A percentile compares a stretch with the other conserved stretches of the same genome.
phyloP scores from a whole-genome alignment of 2,329 filamentous ascomycete species.

The Exserohilum turcica region DNA sequence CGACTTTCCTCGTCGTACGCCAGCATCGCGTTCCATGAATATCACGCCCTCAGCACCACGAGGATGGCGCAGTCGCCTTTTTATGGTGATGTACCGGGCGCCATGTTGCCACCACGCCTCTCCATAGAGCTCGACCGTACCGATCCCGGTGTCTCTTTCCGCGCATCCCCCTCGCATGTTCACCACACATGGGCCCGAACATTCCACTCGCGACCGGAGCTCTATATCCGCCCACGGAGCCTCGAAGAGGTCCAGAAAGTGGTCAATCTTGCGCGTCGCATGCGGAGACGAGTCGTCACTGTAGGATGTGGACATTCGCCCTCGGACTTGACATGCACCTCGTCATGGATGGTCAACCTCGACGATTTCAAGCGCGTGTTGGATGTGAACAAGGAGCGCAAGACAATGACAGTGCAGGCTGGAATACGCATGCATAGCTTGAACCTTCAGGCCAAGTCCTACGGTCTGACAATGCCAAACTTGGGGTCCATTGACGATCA shows the following conservation, averaged over 20 bases:
- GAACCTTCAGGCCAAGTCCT: constrained; percentile 71
- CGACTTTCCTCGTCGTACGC: constrained; percentile 1
- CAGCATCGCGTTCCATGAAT: constrained; percentile 8
- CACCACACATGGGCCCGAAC: constrained; percentile 96
- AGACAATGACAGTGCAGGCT: constrained; percentile 78
- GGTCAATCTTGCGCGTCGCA: constrained; percentile 78
- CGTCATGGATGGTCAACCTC: constrained; percentile 91
- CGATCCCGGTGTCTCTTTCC: constrained; percentile 73
- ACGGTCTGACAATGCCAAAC: constrained; percentile 85
- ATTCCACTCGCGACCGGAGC: constrained; percentile 84
- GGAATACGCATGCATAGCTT: constrained; percentile 82
- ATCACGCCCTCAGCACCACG: constrained; percentile 7
- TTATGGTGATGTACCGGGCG: constrained; percentile 16
- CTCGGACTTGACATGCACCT: constrained; percentile 88
- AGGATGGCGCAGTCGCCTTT: constrained; percentile 32
- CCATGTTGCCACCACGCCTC: constrained; percentile 49
- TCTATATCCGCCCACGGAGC: constrained; percentile 84
- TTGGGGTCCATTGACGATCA: constrained; percentile 95
- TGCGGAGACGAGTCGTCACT: constrained; percentile 79
- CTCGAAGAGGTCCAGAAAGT: constrained; percentile 82
- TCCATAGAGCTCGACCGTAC: constrained; percentile 62
- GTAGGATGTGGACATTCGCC: constrained; percentile 94
- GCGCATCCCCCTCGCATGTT: constrained; percentile 70
- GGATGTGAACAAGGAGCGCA: constrained; percentile 67
- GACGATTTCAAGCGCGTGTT: constrained; percentile 79